phyloP scores from a whole-genome alignment of 129 eudicot species.

The Artemisia tridentata region DNA sequence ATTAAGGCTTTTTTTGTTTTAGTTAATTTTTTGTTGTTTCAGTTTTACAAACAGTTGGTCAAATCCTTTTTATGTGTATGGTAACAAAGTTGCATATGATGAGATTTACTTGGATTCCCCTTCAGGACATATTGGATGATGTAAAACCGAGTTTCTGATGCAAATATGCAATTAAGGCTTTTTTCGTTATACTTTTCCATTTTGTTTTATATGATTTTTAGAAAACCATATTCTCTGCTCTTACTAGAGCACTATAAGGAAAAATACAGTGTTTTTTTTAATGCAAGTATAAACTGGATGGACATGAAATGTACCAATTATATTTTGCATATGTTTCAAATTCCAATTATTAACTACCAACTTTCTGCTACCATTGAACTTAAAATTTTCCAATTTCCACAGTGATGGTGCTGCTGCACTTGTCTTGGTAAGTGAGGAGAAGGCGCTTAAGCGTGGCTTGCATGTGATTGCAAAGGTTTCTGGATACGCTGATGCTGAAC shows the following conservation, averaged over 20 bases:
- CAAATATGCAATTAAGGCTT: not conserved
- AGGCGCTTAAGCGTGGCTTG: constrained; percentile 82
- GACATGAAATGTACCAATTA: too few species aligned
- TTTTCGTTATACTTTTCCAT: too few species aligned
- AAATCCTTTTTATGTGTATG: too few species aligned
- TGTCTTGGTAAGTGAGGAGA: constrained; percentile 90
- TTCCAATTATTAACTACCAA: too few species aligned
- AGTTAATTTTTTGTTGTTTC: not conserved
- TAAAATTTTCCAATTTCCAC: constrained; percentile 6
- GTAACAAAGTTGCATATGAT: constrained; percentile 42
- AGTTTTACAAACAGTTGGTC: too few species aligned
- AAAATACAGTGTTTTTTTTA: too few species aligned
- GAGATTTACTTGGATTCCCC: constrained; percentile 87
- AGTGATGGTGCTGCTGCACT: constrained; percentile 99
- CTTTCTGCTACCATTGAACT: too few species aligned
- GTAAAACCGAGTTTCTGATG: constrained; percentile 83
- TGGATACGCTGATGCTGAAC: too few species aligned
- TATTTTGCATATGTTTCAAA: too few species aligned
- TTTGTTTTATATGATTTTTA: not conserved
- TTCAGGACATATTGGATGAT: constrained; percentile 79
- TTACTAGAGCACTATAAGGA: too few species aligned
- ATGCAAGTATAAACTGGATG: too few species aligned
- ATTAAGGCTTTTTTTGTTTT: not conserved
- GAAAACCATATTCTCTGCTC: too few species aligned
- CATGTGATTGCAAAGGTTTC: constrained; percentile 79